phyloP scores from a whole-genome alignment of 2,329 filamentous ascomycete species.

The Colletotrichum spinosum region DNA sequence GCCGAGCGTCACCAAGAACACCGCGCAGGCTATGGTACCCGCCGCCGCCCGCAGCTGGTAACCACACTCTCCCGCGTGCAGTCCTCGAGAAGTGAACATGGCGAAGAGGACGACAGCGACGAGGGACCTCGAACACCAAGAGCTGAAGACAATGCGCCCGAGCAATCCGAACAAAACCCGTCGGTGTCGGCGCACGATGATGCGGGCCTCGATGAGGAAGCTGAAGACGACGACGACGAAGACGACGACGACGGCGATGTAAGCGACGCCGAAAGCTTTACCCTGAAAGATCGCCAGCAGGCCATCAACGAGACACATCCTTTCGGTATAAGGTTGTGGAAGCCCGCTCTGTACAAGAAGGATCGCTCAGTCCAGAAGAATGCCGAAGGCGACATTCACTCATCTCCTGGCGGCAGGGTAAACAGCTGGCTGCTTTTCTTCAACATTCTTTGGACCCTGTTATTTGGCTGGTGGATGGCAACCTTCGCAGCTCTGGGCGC shows the following conservation, averaged over 20 bases:
- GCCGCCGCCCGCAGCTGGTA: slow-evolving; percentile 49
- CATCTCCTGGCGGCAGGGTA: slow-evolving; percentile 87
- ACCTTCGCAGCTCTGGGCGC: slow-evolving; percentile 80
- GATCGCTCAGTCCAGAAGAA: slow-evolving; percentile 95
- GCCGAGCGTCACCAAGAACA: slow-evolving; percentile 57
- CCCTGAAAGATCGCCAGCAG: slow-evolving; percentile 93
- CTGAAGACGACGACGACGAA: slow-evolving; percentile 58
- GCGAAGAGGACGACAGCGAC: slow-evolving; percentile 38
- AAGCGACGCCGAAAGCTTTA: slow-evolving; percentile 97
- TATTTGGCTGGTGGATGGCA: slow-evolving; percentile 97
- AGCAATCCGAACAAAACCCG: slow-evolving; percentile 44
- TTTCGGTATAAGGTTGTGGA: slow-evolving; percentile 99
- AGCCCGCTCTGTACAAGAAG: slow-evolving; percentile 98
- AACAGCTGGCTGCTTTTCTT: slow-evolving; percentile 87
- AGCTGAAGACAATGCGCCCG: slow-evolving; percentile 32
- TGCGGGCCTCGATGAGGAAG: slow-evolving; percentile 64
- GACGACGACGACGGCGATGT: slow-evolving; percentile 77
- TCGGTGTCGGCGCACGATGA: slow-evolving; percentile 53
- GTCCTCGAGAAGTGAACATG: slow-evolving; percentile 48
- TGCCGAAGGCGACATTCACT: slow-evolving; percentile 97
- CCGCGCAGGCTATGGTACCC: slow-evolving; percentile 44
- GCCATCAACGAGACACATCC: slow-evolving; percentile 99
- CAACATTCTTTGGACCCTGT: slow-evolving; percentile 89
- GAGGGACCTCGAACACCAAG: slow-evolving; percentile 34
- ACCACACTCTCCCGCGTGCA: slow-evolving; percentile 55